Conservation (phyloP, 352 stramenopile species). For the Globisporangium nodosum region DNA sequence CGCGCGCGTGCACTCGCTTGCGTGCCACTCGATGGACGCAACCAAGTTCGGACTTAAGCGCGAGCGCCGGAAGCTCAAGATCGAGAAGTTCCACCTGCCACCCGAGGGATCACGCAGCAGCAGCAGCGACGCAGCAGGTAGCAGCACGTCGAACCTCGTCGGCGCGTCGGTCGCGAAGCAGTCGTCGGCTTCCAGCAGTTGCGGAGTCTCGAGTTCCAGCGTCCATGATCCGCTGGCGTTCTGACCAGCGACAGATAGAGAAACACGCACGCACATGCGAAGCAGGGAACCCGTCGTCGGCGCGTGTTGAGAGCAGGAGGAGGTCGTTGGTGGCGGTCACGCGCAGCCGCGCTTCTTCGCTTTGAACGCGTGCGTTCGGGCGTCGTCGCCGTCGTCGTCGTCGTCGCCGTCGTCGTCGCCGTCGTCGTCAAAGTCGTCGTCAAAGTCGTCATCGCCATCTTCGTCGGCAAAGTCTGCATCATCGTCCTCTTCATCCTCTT, state of each 20-base stretch:
- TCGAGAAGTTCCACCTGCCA: conserved; percentile 74
- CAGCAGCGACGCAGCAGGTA: conserved; percentile 6
- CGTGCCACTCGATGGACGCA: conserved; percentile 46
- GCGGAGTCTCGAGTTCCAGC: background rate
- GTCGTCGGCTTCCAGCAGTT: background rate
- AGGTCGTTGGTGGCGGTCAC: background rate
- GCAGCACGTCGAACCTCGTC: conserved; percentile 8
- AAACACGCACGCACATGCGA: too few species aligned
- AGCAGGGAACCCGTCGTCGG: too few species aligned
- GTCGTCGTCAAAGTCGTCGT: too few species aligned
- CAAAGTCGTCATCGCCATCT: conserved; percentile 2
- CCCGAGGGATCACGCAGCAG: conserved; percentile 52
- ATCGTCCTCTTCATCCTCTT: conserved; percentile 12
- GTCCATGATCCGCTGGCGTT: conserved; percentile 12
- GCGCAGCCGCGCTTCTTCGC: background rate
- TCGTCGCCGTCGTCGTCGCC: conserved; percentile 14
- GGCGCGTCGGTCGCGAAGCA: conserved; percentile 2
- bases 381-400: conserved; percentile 12
- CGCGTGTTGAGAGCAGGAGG: background rate
- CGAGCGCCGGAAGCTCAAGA: conserved; percentile 62
- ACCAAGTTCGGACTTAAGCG: conserved; percentile 60
- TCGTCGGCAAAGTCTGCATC: conserved; percentile 11
- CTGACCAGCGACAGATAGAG: background rate
- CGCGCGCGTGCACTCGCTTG: conserved; percentile 47
- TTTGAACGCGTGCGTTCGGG: conserved; percentile 4